Evolutionary conservation across 805 yeast genomes (phyloP).

Genomic region (Cyberlindnera bimundalis): DNA sequence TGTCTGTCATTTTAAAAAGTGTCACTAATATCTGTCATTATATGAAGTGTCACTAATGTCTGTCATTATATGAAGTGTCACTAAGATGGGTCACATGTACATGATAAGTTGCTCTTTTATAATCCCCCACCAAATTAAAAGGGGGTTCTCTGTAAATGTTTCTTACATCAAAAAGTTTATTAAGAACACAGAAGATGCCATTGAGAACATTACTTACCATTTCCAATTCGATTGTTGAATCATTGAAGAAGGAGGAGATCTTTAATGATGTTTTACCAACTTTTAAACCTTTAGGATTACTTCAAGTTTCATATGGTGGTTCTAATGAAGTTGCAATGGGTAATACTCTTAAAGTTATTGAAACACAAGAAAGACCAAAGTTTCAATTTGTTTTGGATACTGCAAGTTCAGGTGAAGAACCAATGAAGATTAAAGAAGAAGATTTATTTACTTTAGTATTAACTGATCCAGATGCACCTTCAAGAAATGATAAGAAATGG

Average conservation of each 20-base stretch:
- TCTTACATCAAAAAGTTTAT: too few relatives aligned
- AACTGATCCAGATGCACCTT: slow-evolving; percentile 95
- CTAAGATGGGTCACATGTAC: neutral
- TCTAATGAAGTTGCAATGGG: slow-evolving; percentile 72
- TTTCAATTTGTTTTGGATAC: slow-evolving; percentile 55
- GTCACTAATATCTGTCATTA: neutral
- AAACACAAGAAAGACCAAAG: slow-evolving; percentile 65
- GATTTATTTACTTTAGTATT: slow-evolving; percentile 69
- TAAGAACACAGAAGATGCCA: slow-evolving; percentile 25
- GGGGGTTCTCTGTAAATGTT: too few relatives aligned
- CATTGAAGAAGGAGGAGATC: slow-evolving; percentile 38
- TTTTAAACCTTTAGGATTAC: slow-evolving; percentile 34
- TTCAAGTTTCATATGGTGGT: slow-evolving; percentile 62
- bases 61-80: neutral
- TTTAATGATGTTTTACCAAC: slow-evolving; percentile 40
- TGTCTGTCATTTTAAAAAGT: too few relatives aligned
- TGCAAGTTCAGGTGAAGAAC: slow-evolving; percentile 11
- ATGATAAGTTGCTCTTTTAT: too few relatives aligned
- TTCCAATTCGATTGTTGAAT: slow-evolving; percentile 32
- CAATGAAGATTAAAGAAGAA: slow-evolving; percentile 27
- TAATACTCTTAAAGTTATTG: slow-evolving; percentile 59
- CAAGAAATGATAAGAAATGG: slow-evolving; percentile 79
- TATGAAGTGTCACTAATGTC: neutral
- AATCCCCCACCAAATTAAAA: too few relatives aligned
- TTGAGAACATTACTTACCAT: slow-evolving; percentile 27